Evolutionary conservation across 2,329 filamentous ascomycete species (phyloP), one percentile per base, ranked within the genome.

Genomic region (Fusarium proliferatum): DNA sequence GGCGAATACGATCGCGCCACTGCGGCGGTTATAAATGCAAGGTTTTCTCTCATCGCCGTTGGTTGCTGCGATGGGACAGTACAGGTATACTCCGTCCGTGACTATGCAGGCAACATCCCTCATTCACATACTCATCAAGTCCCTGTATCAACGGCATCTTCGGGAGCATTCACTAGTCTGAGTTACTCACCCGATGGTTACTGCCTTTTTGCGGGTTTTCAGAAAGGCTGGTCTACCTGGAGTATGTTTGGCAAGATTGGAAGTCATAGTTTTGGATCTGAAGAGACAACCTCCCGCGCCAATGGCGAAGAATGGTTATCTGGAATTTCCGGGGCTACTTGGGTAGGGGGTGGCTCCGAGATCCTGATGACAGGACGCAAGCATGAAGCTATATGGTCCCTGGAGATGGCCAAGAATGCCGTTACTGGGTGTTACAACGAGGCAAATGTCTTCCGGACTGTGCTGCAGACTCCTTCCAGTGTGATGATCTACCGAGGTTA

Each of bases 371-470:
- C 93, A 38, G 88, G 90, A 41, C 85, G 86, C n/a, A 84, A 88
- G 52, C 93, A 95, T 80, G 92, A 95, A 77, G 91, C 93, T 4
- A 85, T 98, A 17, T 98, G 94, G 92, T 87, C 93, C 8, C 83
- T 99, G 12, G 96, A 99, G 80, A 96, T 97, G 88, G 96, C 95
- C 42, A 93, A 95, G 73, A 98, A 94, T 82, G 94, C 96, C n/a
- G 90, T 97, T 42, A 94, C 94, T 6, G 94, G 94, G 39, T 98
- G 95, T 81, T 97, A 97, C 82, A 95, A 93, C 34, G 92, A 96
- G 38, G 93, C 96, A 26, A 99, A 98, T 79, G 89, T 98, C 48
- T 94, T 95, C 67, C 90, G 95, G 59, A 96, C 95, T 2, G 89
- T 98, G 30, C 87, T 99, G 51, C 94, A 97, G 80, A 97, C 95